phyloP scores from a whole-genome alignment of 768 basidiomycete species.

The Leccinum sublutescens region DNA sequence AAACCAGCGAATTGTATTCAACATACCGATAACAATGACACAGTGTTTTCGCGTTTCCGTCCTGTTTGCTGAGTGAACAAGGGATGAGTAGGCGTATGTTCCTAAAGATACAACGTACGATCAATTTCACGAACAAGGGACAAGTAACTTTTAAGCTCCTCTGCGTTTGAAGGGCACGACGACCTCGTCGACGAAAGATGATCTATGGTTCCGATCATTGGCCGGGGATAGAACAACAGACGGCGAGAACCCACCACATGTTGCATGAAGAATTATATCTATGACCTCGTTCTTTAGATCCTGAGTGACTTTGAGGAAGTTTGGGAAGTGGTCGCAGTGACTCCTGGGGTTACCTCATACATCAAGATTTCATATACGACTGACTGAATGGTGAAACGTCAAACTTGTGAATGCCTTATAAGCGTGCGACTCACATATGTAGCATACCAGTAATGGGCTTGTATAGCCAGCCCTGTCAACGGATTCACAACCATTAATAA shows the following conservation, averaged over 20 bases:
- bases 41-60: conserved; percentile 12
- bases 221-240: neutral
- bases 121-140: conserved; percentile 26
- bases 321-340: conserved; percentile 35
- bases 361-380: neutral
- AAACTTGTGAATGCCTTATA: neutral
- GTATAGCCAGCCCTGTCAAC: conserved; percentile 31
- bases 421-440: conserved; percentile 4
- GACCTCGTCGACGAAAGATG: conserved; percentile 29
- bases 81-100: neutral
- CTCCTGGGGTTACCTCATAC: neutral
- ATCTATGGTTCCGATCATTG: conserved; percentile 8
- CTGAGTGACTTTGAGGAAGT: conserved; percentile 22
- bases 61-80: conserved; percentile 9
- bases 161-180: conserved; percentile 15
- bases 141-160: conserved; percentile 21
- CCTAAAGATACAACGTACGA: conserved; percentile 11
- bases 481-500: conserved; percentile 28
- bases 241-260: conserved; percentile 17
- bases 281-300: conserved; percentile 25
- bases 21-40: conserved; percentile 21
- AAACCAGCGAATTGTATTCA: neutral
- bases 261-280: conserved; percentile 26
- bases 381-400: neutral
- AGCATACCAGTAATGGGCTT: conserved; percentile 38